Base-by-base conservation (phyloP, 2,329 filamentous ascomycete species). In the Talaromyces islandicus region DNA sequence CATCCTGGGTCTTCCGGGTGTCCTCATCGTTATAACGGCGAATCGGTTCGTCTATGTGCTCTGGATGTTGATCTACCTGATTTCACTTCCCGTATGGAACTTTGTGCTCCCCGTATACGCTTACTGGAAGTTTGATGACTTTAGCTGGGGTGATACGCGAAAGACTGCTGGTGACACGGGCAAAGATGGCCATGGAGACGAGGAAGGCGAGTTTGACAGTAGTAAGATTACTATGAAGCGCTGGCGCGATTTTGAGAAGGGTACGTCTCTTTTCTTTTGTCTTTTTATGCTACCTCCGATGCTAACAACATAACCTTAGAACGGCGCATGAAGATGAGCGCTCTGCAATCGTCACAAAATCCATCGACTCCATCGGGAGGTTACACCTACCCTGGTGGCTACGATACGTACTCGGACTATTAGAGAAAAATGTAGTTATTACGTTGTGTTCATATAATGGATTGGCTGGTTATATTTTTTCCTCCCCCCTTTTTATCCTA, bases 111-210 rank as follows among this genome's bases (percentile, higher is more conserved):
- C 94, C 0, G 85, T 86, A 7, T 99, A 99, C 73, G 89, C 94
- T 3, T 99, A 93, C 81, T 99, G 94, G 94, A 97, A 99, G 79
- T 99, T 99, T 73, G 94, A 99, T 74, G 94, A 99, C 80, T 99
- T 99, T 81, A 96, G 90, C 60, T 99, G 94, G 94, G 94, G 94
- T 70, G 95, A 99, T 65, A 99, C 94, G 59, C 87, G 94, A 63
- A 96, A 97, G 85, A 96, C 93, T 46, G 90, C 88, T 0, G 92
- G 92, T 29, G 93, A 96, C 71, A 91, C 89, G 79, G 88, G 93
- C 81, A 94, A 93, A 78, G 90, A 84, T 2, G 90, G 91, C 32
- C 87, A 92, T 64, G 72, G 70, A 14, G 92, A 93, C 70, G 88
- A 88, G 64, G 91, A 97, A 76, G 94, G 94, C 64, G 94, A 97